phyloP scores from a whole-genome alignment of 176 grass and related monocot species.

The Lolium perenne region DNA sequence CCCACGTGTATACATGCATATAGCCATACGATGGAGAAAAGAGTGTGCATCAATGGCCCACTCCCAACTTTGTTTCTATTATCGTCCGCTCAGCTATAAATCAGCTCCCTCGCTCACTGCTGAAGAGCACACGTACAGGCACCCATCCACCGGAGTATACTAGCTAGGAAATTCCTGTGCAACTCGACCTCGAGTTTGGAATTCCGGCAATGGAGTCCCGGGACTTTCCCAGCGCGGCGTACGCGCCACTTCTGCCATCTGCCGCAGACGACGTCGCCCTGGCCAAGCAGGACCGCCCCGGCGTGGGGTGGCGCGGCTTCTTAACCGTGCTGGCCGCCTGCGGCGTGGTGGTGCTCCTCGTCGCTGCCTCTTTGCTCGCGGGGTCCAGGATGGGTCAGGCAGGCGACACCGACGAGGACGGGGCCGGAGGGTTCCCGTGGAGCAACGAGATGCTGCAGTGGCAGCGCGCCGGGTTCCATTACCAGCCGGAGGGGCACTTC shows the following conservation, averaged over 20 bases:
- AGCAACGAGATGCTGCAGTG: constrained; percentile 61
- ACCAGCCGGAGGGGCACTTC: constrained; percentile 66
- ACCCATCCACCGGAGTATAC: not conserved
- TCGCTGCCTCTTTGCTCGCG: not conserved
- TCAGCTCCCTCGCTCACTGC: not conserved
- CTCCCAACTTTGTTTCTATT: not conserved
- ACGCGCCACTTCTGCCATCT: not conserved
- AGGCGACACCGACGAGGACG: not conserved
- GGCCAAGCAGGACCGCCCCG: not conserved
- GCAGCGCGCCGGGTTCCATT: constrained; percentile 67
- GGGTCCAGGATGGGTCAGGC: not conserved
- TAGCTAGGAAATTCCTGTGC: not conserved
- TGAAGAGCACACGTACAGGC: not conserved
- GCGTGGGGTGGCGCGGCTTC: not conserved
- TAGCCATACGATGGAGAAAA: not conserved
- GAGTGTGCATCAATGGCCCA: not conserved
- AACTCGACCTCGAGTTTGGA: not conserved
- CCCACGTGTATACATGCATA: not conserved
- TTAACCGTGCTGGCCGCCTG: not conserved
- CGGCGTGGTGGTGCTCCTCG: not conserved
- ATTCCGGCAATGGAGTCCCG: not conserved
- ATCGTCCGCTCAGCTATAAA: not conserved
- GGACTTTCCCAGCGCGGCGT: not conserved
- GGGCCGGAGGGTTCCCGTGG: constrained; percentile 39
- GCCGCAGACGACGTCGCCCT: not conserved